Conservation (phyloP, 31 red algal species). For the Pterothamnion heteromorphum region DNA sequence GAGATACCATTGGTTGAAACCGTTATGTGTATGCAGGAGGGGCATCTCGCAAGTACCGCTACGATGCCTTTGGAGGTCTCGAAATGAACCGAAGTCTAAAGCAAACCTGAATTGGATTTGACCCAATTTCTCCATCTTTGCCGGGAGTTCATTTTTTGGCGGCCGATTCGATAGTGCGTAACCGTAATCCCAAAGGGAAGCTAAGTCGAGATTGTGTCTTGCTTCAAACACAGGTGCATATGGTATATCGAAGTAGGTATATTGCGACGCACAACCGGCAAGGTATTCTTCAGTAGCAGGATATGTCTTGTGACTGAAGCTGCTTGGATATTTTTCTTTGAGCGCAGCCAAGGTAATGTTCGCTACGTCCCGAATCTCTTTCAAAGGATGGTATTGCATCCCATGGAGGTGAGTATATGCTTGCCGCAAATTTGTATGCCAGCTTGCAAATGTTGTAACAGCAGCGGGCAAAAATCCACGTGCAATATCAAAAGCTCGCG, state of each 20-base stretch:
- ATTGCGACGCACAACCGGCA: background rate
- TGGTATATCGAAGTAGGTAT: background rate
- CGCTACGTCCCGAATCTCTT: background rate
- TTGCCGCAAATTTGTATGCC: background rate
- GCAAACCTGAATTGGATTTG: background rate
- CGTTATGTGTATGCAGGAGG: background rate
- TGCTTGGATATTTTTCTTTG: background rate
- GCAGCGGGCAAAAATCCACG: background rate
- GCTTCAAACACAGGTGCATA: background rate
- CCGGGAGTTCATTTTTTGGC: background rate
- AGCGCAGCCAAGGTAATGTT: background rate
- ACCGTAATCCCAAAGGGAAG: background rate
- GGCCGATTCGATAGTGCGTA: background rate
- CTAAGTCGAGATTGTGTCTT: background rate
- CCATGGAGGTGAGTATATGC: background rate
- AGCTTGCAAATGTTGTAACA: background rate
- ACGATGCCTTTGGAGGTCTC: background rate
- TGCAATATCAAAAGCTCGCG: background rate
- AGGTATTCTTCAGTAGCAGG: background rate
- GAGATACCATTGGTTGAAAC: background rate
- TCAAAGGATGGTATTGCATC: background rate
- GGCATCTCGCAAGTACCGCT: background rate
- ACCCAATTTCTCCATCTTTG: background rate
- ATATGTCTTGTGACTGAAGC: background rate
- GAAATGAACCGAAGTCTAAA: constrained; percentile 6